Evolutionary conservation across 2,329 filamentous ascomycete species (phyloP).

Genomic region (Aureobasidium sp.): DNA sequence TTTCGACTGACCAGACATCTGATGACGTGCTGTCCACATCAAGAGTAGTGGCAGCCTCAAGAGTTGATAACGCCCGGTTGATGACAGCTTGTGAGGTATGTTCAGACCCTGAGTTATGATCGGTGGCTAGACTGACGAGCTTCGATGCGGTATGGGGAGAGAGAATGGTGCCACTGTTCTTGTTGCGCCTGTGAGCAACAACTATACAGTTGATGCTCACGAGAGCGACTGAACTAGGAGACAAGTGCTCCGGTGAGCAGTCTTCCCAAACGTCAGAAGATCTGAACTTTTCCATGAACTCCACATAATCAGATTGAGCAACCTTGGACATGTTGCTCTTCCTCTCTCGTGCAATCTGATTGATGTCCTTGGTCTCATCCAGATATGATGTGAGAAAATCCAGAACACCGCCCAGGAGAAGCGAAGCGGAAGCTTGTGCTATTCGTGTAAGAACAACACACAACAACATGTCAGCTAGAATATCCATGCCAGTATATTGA

Average conservation of each 20-base stretch:
- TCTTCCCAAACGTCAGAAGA: constrained; percentile 48
- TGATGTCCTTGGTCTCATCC: constrained; percentile 45
- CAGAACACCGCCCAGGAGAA: constrained; percentile 17
- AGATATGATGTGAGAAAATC: constrained; percentile 49
- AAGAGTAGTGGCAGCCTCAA: constrained; percentile 23
- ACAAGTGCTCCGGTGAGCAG: constrained; percentile 41
- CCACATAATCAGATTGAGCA: constrained; percentile 47
- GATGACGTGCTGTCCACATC: background rate
- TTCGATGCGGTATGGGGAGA: constrained; percentile 15
- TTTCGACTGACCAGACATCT: background rate
- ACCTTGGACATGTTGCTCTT: constrained; percentile 61
- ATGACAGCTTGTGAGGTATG: background rate
- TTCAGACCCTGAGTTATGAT: background rate
- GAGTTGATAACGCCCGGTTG: constrained; percentile 11
- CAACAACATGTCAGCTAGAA: constrained; percentile 51
- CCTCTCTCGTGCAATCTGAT: constrained; percentile 53
- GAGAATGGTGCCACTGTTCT: constrained; percentile 27
- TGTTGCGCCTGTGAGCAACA: constrained; percentile 19
- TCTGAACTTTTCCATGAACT: constrained; percentile 47
- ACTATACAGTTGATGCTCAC: constrained; percentile 35
- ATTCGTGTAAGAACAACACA: constrained; percentile 57
- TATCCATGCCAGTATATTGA: constrained; percentile 31
- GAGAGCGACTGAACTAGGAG: constrained; percentile 56
- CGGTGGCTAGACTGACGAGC: constrained; percentile 36
- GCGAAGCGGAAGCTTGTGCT: constrained; percentile 49